phyloP scores from a whole-genome alignment of 1,139 yeast genomes.

The Yamadazyma atlantica region DNA sequence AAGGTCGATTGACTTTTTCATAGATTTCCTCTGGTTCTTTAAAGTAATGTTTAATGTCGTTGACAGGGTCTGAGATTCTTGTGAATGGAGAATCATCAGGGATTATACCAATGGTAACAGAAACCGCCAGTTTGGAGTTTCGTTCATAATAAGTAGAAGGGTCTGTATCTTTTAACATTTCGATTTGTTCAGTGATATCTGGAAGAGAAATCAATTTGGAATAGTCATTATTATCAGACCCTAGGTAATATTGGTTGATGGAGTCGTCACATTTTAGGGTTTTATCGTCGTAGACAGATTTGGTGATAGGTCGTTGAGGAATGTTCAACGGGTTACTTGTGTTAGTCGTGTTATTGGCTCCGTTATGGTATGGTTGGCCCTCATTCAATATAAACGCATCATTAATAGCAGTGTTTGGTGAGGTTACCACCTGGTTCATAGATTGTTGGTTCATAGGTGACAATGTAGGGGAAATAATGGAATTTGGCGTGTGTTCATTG shows the following conservation, averaged over 20 bases:
- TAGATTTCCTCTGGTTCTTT: constrained; percentile 81
- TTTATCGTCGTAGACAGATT: constrained; percentile 4
- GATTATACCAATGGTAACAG: constrained; percentile 54
- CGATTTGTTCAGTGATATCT: constrained; percentile 52
- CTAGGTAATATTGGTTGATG: constrained; percentile 62
- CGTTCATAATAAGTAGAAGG: constrained; percentile 43
- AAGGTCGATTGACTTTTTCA: constrained; percentile 70
- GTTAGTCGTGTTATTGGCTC: not conserved
- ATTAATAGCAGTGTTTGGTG: constrained; percentile 17
- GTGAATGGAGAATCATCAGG: constrained; percentile 37
- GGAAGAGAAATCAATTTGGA: constrained; percentile 47
- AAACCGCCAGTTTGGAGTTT: constrained; percentile 44
- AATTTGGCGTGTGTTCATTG: constrained; percentile 44
- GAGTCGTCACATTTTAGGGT: constrained; percentile 39
- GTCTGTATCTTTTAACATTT: constrained; percentile 39
- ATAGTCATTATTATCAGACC: constrained; percentile 33
- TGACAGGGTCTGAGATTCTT: constrained; percentile 18
- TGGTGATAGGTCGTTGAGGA: not conserved
- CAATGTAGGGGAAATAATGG: constrained; percentile 37
- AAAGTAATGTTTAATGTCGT: constrained; percentile 27
- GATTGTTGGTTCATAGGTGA: constrained; percentile 30
- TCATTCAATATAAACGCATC: constrained; percentile 15
- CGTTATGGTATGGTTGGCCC: not conserved
- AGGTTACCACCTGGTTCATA: not conserved
- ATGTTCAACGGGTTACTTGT: not conserved